Evolutionary conservation across 345 rosid genomes (phyloP).

Genomic region (Conringia planisiliqua): DNA sequence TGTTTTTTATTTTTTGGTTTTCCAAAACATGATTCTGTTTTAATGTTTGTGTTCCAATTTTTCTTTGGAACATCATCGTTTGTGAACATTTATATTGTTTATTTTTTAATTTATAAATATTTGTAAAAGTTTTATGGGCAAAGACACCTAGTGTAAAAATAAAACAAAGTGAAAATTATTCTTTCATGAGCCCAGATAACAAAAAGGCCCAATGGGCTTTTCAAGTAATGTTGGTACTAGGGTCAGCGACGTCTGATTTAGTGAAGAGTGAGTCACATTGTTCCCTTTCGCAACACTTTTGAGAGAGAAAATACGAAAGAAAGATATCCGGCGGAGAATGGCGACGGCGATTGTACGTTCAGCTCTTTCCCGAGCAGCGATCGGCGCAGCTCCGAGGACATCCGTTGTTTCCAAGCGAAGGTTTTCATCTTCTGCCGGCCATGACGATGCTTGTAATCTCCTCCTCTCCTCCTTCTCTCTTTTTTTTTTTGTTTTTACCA

Average conservation of each 20-base stretch:
- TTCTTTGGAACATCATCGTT: no score
- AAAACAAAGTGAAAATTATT: no score
- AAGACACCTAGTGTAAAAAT: no score
- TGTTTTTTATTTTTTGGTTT: background rate
- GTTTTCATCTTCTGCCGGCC: constrained; percentile 68
- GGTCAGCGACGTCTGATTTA: background rate
- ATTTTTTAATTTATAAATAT: no score
- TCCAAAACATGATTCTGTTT: background rate
- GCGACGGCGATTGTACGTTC: constrained; percentile 78
- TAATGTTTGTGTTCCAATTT: background rate
- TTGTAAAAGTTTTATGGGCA: no score
- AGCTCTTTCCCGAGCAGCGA: constrained; percentile 54
- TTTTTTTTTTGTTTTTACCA: background rate
- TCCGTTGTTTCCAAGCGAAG: constrained; percentile 55
- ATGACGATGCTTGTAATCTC: constrained; percentile 69
- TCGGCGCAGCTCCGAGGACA: constrained; percentile 49
- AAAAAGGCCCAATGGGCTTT: constrained; percentile 3
- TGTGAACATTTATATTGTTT: no score
- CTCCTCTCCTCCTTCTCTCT: constrained; percentile 9
- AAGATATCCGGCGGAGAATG: constrained; percentile 35
- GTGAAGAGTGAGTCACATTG: background rate
- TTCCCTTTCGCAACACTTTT: background rate
- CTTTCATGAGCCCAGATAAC: background rate
- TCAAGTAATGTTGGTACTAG: background rate
- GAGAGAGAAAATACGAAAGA: background rate